Base-by-base conservation (phyloP, 352 stramenopile genomes). In the Phytophthora gonapodyides region DNA sequence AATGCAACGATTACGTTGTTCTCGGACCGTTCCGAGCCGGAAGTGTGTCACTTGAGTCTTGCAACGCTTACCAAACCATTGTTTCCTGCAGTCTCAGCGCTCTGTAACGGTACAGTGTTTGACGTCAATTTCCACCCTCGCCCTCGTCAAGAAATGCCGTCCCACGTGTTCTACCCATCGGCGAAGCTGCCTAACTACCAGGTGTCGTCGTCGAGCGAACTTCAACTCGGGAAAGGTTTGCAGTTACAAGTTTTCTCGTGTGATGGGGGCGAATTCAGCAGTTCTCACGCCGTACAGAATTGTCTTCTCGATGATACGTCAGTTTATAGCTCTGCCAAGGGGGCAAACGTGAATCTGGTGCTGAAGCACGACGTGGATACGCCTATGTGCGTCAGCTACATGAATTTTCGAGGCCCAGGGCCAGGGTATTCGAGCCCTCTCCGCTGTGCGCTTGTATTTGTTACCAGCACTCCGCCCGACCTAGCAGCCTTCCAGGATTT, bases 221-320 rank as follows among this genome's bases (percentile, higher is more conserved):
- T 89, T 2, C 86, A 93, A 54, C 57, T 89, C 7, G 87, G 87
- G 9, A 96, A 94, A 47, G 57, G 58, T 7, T 64, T 94, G 43
- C 71, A 90, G 16, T 73, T 96, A 15, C 71, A 87, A 59, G 70
- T 94, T 5, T 50, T 76, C 33, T 82, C 61, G 6, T 92, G 84
- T 47, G 85, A 96, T 35, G 87, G 87, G 27, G 87, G 84, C 8
- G 87, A 96, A 52, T 92, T 94, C 50, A 94, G 84, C 46, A 74
- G 64, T 13, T 92, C 84, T 2, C 86, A 94, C 51, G 41, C 58
- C 6, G 70, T 74, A n/a, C 67, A 55, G 3, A 93, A 96, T 61
- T 86, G 78, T 50, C 60, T 96, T 30, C 5, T 91, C 19, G 85
- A 96, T 41, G 87, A 96, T 57, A 71, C 76, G 8, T 86, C 81